Evolutionary conservation across 495 filamentous ascomycete genomes (phyloP).

Genomic region (Penicillium robsamsonii): DNA sequence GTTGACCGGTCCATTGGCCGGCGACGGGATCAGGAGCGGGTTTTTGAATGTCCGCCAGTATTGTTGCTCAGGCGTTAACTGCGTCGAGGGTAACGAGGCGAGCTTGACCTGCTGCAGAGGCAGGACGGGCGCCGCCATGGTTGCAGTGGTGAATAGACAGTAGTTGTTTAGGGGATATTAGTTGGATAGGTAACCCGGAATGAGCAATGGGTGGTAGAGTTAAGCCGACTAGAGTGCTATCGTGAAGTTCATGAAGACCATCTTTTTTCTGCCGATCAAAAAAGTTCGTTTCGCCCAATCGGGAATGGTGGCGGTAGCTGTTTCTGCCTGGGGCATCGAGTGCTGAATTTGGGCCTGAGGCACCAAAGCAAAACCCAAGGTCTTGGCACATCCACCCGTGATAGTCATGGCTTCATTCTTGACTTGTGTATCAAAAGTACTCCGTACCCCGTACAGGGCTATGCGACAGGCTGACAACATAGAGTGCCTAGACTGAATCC

Average conservation of each 20-base stretch:
- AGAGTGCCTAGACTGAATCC: not conserved
- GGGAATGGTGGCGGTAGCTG: conserved; percentile 25
- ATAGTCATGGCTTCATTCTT: not conserved
- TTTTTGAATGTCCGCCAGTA: conserved; percentile 96
- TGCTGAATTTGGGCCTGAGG: not conserved
- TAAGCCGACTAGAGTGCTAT: conserved; percentile 10
- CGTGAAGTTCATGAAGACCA: conserved; percentile 22
- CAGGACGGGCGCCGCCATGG: conserved; percentile 86
- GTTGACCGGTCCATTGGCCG: conserved; percentile 79
- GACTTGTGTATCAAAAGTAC: not conserved
- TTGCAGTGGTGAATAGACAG: conserved; percentile 15
- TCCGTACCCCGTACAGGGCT: too few species aligned
- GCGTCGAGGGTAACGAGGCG: conserved; percentile 53
- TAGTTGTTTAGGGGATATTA: not conserved
- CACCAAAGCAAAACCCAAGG: not conserved
- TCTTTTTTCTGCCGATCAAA: conserved; percentile 38
- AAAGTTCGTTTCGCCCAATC: conserved; percentile 26
- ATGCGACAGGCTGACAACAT: not conserved
- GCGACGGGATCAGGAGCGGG: conserved; percentile 79
- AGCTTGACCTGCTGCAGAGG: conserved; percentile 82
- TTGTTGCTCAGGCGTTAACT: conserved; percentile 77
- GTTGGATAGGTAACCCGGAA: not conserved
- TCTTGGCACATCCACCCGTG: not conserved
- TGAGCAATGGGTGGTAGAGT: not conserved
- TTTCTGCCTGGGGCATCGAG: conserved; percentile 17